Evolutionary conservation across 306 rosid genomes (phyloP).

Genomic region (Erythrophleum fordii): DNA sequence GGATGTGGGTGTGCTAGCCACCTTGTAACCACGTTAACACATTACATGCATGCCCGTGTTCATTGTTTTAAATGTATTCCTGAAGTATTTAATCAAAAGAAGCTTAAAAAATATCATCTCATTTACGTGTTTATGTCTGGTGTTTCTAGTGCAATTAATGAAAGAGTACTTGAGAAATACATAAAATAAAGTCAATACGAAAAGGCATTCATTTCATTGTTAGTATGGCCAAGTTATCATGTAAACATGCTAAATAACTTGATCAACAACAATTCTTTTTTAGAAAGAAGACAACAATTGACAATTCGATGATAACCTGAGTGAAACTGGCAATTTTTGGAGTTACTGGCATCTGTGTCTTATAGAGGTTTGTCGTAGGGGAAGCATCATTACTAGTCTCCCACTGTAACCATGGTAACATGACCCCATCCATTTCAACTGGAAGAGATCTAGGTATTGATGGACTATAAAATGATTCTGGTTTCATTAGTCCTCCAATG

Average conservation of each 20-base stretch:
- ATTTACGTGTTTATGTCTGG: background rate
- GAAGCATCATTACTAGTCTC: slow-evolving; percentile 74
- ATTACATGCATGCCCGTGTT: slow-evolving; percentile 2
- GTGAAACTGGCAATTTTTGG: slow-evolving; percentile 53
- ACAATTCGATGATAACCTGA: slow-evolving; percentile 49
- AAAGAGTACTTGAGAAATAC: slow-evolving; percentile 19
- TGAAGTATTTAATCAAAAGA: background rate
- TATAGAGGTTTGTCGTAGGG: slow-evolving; percentile 53
- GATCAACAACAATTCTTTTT: slow-evolving; percentile 8
- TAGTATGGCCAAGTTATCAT: slow-evolving; percentile 22
- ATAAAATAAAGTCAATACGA: background rate
- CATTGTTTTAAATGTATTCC: slow-evolving; percentile 3
- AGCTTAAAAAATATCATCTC: slow-evolving; percentile 13
- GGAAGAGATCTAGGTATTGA: slow-evolving; percentile 59
- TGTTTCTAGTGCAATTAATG: background rate
- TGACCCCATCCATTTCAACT: slow-evolving; percentile 75
- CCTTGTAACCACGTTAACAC: background rate
- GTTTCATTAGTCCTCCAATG: slow-evolving; percentile 71
- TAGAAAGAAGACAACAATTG: background rate
- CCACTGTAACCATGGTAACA: slow-evolving; percentile 95
- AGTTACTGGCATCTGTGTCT: slow-evolving; percentile 45
- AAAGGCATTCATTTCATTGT: slow-evolving; percentile 2
- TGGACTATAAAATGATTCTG: slow-evolving; percentile 54
- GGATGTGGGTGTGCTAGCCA: background rate
- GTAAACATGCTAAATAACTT: slow-evolving; percentile 19